Conservation (phyloP, 352 stramenopile genomes). For the Globisporangium acanthophoron region DNA sequence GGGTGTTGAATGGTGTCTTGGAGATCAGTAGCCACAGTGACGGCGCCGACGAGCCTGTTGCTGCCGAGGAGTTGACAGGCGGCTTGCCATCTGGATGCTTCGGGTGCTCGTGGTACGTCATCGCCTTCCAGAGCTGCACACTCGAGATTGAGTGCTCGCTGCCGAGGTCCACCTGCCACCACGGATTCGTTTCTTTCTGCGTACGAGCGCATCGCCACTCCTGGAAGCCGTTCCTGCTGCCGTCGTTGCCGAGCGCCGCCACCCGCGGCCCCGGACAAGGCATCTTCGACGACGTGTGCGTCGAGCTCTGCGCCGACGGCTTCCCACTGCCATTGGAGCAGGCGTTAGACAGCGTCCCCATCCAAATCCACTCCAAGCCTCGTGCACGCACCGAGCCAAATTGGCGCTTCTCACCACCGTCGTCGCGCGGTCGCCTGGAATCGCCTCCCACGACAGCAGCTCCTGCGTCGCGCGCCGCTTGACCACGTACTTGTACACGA, state of each 20-base stretch:
- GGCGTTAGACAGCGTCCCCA: no score
- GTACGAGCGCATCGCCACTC: constrained; percentile 70
- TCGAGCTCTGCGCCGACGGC: constrained; percentile 50
- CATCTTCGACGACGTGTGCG: constrained; percentile 26
- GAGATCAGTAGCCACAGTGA: constrained; percentile 61
- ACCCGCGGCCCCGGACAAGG: constrained; percentile 35
- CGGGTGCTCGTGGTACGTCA: constrained; percentile 66
- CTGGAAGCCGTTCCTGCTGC: constrained; percentile 57
- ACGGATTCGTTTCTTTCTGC: constrained; percentile 44
- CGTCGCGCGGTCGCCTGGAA: constrained; percentile 64
- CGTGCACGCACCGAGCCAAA: constrained; percentile 43
- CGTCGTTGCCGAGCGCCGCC: constrained; percentile 54
- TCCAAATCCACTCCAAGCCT: no score
- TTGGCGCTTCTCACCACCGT: constrained; percentile 37
- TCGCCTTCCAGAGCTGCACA: constrained; percentile 61
- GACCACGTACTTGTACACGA: constrained; percentile 83
- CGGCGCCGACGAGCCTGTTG: constrained; percentile 23
- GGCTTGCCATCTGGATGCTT: constrained; percentile 34
- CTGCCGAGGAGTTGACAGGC: constrained; percentile 27
- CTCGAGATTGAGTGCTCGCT: constrained; percentile 23
- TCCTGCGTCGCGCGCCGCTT: constrained; percentile 29
- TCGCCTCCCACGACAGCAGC: constrained; percentile 62
- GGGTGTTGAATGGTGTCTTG: constrained; percentile 23
- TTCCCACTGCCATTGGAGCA: constrained; percentile 16
- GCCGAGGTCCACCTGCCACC: constrained; percentile 71